Evolutionary conservation across 345 rosid species (phyloP), one percentile per base, ranked within the genome.

Genomic region (Eucalyptus cloeziana): DNA sequence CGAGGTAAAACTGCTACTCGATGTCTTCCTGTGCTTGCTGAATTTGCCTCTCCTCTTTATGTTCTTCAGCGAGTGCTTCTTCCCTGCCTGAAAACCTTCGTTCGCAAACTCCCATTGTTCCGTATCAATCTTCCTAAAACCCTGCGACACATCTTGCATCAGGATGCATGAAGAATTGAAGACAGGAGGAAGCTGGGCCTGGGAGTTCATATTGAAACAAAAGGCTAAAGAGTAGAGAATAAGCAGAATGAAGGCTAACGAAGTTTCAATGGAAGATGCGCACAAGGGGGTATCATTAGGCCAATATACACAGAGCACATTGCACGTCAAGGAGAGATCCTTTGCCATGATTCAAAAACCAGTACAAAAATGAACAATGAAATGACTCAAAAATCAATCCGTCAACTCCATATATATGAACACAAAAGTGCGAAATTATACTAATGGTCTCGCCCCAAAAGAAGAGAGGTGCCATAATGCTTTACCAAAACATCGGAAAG

Each of bases 21-120:
- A 85, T 49, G 50, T 30, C 58, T 31, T 43, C n/a, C 50, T 50
- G 85, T 33, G 86, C 91, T 16, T 81, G 90, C 14, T 90, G 90
- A 24, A 71, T 90, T 88, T 89, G 86, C 92, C 91, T 88, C 94
- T 93, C 79, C 95, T 92, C 92, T 91, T 93, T 27, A 94, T 94
- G 88, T 86, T 92, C 91, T 93, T 95, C 58, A 95, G 92, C 92
- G 94, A 91, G 90, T 93, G 94, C 88, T 88, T 93, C 89, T 95
- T 92, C 87, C 95, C 96, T 79, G 92, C 91, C 50, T 71, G 94
- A 92, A 95, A 95, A 86, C 89, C 92, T 33, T 93, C 93, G 86
- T 95, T 94, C 13, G 96, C 96, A 64, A 94, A 95, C 87, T 95
- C 96, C 96, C 97, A 94, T 89, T 91, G 91, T 51, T 95, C 95